Conservation (phyloP, 75 land plant genomes). For the Cryptomeria japonica region DNA sequence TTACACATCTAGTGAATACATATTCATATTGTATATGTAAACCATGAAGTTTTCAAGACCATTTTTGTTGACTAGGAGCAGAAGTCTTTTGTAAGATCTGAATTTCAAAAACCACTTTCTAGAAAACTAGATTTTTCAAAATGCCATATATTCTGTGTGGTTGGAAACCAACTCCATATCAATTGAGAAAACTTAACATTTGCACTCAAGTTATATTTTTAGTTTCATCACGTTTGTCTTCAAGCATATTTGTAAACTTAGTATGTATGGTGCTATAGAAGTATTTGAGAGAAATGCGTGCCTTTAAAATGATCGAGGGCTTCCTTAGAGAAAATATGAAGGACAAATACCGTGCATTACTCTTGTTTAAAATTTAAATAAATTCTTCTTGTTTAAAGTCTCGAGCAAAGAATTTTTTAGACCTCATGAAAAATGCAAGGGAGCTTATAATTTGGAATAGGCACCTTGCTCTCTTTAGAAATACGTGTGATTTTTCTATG, state of each 20-base stretch:
- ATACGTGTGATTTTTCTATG: constrained; percentile 50
- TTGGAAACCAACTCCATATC: too few species aligned
- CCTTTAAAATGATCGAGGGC: not conserved
- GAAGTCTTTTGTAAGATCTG: too few species aligned
- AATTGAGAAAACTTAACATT: too few species aligned
- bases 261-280: not conserved
- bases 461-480: constrained; percentile 48
- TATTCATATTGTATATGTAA: too few species aligned
- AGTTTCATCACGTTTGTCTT: too few species aligned
- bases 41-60: too few species aligned
- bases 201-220: too few species aligned
- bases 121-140: too few species aligned
- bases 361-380: not conserved
- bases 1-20: too few species aligned
- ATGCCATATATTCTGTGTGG: too few species aligned
- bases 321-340: not conserved
- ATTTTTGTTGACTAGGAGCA: too few species aligned
- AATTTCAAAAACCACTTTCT: too few species aligned
- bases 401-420: constrained; percentile 30
- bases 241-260: not conserved
- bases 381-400: not conserved
- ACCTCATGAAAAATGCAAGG: constrained; percentile 35
- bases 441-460: constrained; percentile 48
- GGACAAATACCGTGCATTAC: not conserved
- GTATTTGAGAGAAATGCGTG: not conserved